Evolutionary conservation across 345 rosid genomes (phyloP), one percentile per base, ranked within the genome.

Genomic region (Rhodomyrtus tomentosa): DNA sequence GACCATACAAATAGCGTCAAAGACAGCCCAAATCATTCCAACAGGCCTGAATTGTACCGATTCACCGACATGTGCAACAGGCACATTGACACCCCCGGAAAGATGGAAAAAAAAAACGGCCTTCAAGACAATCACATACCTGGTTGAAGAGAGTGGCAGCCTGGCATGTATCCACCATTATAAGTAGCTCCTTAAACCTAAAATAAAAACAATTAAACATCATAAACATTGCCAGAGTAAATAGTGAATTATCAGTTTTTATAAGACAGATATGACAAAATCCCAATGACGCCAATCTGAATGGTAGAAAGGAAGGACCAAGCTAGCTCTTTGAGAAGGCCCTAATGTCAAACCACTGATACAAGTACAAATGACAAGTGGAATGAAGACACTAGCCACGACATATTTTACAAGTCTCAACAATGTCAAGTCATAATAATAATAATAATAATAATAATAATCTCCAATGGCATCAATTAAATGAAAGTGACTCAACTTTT

Each of bases 161-260:
- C 93, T 97, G 99, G 88, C 99, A 97, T 86, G 99, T 97, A 87
- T 97, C 99, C 90, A 95, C 99, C 99, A 97, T 95, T 89, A 97
- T 93, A 89, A 97, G 88, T 90, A 97, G 89, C 92, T 97, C 99
- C 94, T 97, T 97, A 88, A 97, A 97, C 91, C 99, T 97, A 81
- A 81, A 68, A 68, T 68, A 36, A 36, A 36, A 68, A 68, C 0
- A 1, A 68, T 36, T 38, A 68, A 36, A 68, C 79, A 36, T 9
- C 21, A 68, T 6, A 36, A 36, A 68, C 79, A 36, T 36, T 3
- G 0, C 38, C 42, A 52, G 83, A 18, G 20, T 29, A 81, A 27
- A 81, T 10, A 29, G 27, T 52, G 29, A 81, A 68, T 68, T 42
- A 36, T 36, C 25, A 36, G 40, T 68, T 68, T 68, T 68, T 36